Base-by-base conservation (phyloP, 495 filamentous ascomycete genomes). In the Achaetomiella virescens region DNA sequence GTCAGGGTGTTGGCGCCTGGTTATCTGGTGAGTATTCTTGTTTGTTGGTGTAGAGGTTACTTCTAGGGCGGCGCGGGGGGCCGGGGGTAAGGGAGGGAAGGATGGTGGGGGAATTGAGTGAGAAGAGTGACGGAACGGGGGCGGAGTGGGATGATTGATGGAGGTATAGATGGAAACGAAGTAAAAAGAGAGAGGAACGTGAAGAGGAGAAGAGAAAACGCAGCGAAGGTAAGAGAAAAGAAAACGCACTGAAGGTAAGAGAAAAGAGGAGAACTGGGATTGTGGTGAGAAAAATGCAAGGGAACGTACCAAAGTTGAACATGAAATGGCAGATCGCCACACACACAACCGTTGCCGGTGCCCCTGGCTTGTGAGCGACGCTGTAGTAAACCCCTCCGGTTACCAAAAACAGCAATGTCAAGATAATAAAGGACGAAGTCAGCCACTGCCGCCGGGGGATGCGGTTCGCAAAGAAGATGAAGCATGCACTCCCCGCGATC, bases 281-380 rank as follows among this genome's bases (percentile, higher is more conserved):
- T 6, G 12, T 0, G 4, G 1, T 18, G 37, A 3, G 5, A 4
- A 5, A 31, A 31, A 31, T 4, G 27, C 27, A 9, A 31, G 9
- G 27, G 27, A 9, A 31, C 59, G n/a, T 42, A 72, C 73, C 86
- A 64, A 81, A 91, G 73, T 92, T 91, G 80, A 92, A 92, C 75
- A 89, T 88, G 73, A 93, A 90, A 55, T 91, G 84, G 42, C 83
- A 84, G 20, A 93, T 71, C 18, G 91, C 80, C 58, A 93, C 88
- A 9, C 88, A 73, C 2, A 71, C 83, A 15, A 85, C 74, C 24
- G 84, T 78, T 41, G 57, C 78, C 46, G 58, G 76, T 41, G 49
- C 69, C 54, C 55, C 84, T 1, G 46, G 11, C 17, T 9, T 57
- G 18, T 67, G 65, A 38, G 60, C 61, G 59, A 72, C 72, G 37